phyloP scores from a whole-genome alignment of 768 basidiomycete species.

The Epithele typhae region DNA sequence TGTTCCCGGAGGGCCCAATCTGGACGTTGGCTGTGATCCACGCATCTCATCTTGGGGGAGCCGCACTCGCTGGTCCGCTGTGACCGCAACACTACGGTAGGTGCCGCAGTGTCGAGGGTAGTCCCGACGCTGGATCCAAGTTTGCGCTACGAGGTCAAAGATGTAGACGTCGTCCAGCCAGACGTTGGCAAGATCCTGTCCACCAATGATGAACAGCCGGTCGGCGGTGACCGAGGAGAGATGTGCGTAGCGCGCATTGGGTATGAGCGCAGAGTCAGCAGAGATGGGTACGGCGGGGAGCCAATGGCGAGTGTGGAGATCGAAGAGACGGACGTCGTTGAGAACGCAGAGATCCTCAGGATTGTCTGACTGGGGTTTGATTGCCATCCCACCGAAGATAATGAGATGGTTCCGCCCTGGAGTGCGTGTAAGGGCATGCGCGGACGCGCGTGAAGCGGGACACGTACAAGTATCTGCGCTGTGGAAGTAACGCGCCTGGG shows the following conservation, averaged over 20 bases:
- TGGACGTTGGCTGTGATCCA: conserved; percentile 26
- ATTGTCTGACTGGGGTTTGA: conserved; percentile 62
- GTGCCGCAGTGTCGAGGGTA: conserved; percentile 95
- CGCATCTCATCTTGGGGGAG: conserved; percentile 58
- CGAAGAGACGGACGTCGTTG: conserved; percentile 88
- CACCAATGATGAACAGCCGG: conserved; percentile 88
- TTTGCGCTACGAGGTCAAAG: conserved; percentile 67
- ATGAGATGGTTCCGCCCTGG: conserved; percentile 87
- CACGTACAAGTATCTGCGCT: conserved; percentile 77
- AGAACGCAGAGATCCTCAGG: conserved; percentile 87
- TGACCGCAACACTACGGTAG: conserved; percentile 89
- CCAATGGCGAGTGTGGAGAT: conserved; percentile 71
- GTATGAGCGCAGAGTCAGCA: conserved; percentile 41
- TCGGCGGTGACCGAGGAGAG: conserved; percentile 83
- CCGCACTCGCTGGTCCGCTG: conserved; percentile 63
- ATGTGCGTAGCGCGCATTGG: conserved; percentile 92
- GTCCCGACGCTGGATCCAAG: conserved; percentile 76
- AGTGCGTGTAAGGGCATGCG: conserved; percentile 13
- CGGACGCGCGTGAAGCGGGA: background rate
- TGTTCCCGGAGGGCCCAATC: conserved; percentile 50
- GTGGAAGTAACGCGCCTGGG: conserved; percentile 91
- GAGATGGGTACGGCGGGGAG: conserved; percentile 43
- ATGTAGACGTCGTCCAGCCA: conserved; percentile 94
- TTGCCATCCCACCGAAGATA: conserved; percentile 94
- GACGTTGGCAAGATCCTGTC: conserved; percentile 89